Conservation (phyloP, 768 basidiomycete species). For the Hericium erinaceus region DNA sequence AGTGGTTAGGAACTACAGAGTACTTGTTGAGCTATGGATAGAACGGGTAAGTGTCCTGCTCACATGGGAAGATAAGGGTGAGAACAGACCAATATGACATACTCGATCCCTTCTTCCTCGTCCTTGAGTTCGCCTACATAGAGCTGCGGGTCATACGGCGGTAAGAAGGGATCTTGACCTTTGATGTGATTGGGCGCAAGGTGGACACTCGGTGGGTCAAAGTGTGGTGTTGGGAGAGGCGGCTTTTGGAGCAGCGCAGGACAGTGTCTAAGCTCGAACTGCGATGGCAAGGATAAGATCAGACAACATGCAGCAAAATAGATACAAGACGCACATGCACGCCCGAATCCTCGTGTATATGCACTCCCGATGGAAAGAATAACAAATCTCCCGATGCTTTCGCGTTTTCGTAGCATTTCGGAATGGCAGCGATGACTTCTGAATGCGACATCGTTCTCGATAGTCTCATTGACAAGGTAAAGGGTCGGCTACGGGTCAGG, state of each 20-base stretch:
- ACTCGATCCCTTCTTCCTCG: conserved; percentile 45
- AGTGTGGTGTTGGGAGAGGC: conserved; percentile 34
- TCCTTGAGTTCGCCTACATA: conserved; percentile 68
- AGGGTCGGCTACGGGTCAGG: no score
- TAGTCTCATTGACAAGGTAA: no score
- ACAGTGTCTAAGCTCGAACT: conserved; percentile 86
- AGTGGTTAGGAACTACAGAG: conserved; percentile 76
- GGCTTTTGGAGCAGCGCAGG: conserved; percentile 81
- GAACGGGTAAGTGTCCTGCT: not conserved
- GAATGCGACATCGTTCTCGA: conserved; percentile 8
- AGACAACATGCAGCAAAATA: not conserved
- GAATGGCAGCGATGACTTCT: conserved; percentile 48
- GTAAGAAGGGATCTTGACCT: conserved; percentile 66
- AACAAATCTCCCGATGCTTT: conserved; percentile 55
- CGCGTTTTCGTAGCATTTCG: conserved; percentile 49
- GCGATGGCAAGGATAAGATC: not conserved
- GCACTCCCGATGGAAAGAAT: conserved; percentile 69
- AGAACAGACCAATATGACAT: conserved; percentile 57
- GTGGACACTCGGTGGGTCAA: conserved; percentile 20
- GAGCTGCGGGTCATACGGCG: conserved; percentile 74
- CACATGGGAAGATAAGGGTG: not conserved
- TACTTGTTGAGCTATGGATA: conserved; percentile 72
- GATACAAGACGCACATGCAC: conserved; percentile 48
- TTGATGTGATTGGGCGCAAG: conserved; percentile 21
- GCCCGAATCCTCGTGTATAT: conserved; percentile 49